Percentiles rank a stretch among this genome's conserved stretches.
Evolutionary conservation across 2,329 filamentous ascomycete genomes (phyloP).

Genomic region (Penicillium thymicola): DNA sequence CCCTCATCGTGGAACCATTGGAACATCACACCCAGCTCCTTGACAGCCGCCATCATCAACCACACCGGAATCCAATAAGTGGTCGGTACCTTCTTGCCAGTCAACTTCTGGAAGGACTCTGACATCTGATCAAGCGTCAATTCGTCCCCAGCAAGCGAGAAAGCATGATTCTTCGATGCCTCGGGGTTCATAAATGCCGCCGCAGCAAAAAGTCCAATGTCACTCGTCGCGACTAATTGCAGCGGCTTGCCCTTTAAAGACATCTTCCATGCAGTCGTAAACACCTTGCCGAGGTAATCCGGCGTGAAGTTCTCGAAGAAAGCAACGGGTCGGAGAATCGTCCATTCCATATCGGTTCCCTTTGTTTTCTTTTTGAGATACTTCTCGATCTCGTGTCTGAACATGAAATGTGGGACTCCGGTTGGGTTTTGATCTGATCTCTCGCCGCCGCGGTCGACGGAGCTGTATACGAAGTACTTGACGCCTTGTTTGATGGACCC

Average conservation of each 20-base stretch:
- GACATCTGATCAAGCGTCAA: conserved; percentile 47
- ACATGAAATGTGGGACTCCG: conserved; percentile 59
- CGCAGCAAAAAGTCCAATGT: conserved; percentile 54
- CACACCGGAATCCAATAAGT: conserved; percentile 42
- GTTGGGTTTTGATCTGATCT: conserved; percentile 52
- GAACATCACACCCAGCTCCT: conserved; percentile 49
- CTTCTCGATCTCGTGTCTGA: conserved; percentile 61
- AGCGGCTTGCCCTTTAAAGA: conserved; percentile 43
- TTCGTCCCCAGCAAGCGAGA: conserved; percentile 54
- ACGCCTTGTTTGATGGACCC: conserved; percentile 55
- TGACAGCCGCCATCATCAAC: conserved; percentile 41
- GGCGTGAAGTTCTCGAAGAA: conserved; percentile 59
- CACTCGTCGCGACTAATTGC: conserved; percentile 44
- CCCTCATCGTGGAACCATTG: conserved; percentile 52
- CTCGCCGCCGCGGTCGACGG: conserved; percentile 62
- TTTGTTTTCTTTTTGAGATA: conserved; percentile 52
- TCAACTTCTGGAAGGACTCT: conserved; percentile 46
- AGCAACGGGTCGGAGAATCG: conserved; percentile 59
- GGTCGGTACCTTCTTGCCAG: conserved; percentile 44
- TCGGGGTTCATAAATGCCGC: conserved; percentile 48
- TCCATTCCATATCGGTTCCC: conserved; percentile 55
- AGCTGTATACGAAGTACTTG: conserved; percentile 61
- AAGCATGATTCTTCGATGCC: conserved; percentile 44
- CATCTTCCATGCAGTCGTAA: conserved; percentile 43
- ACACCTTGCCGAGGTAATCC: conserved; percentile 49